Base-by-base conservation (phyloP, 805 yeast species). In the Alloascoidea africana region DNA sequence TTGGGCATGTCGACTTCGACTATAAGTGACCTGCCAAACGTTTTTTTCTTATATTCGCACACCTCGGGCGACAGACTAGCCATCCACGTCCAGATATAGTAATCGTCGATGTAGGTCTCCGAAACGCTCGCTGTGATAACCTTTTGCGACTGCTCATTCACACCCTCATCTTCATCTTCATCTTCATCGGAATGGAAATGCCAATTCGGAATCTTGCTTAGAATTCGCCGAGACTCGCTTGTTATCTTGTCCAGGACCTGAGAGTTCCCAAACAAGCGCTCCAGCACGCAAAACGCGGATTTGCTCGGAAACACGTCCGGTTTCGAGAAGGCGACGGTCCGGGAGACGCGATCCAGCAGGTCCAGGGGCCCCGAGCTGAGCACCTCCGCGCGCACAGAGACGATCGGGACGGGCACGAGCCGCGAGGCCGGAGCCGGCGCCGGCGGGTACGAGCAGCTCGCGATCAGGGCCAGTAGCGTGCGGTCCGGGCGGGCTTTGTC, bases 51-150 rank as follows among this genome's bases (percentile, higher is more conserved):
- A 16, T 62, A 55, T 19, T 67, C 63, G 0, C 85, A 71, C 50
- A 82, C 80, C 51, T 85, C 95, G 19, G 75, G 66, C 0, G 83
- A 83, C 16, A 84, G 52, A 2, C 85, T 69, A 1, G 86, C 73
- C 49, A 84, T 62, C 95, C 95, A 85, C 0, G 94, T 71, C 95
- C 95, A 85, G 18, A 84, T 82, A 50, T 77, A 85, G 54, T 80
- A 85, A 54, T 85, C 95, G 54, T 83, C 94, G 14, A 85, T 72
- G 4, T 82, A 67, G 1, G 81, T 77, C 41, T 81, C 68, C 5
- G 70, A 59, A 5, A 82, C 64, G n/a, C 52, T 49, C 2, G 67
- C 69, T 4, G 68, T 59, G 34, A 49, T 51, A 16, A 44, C 38
- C 16, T 60, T 34, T 23, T 23, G 8, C n/a, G 30, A 23, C 8